These are phyloP conservation scores for Gleditsia sinensis DNA, from an alignment of 306 rosid species.

Conservation along the genomic window DNA sequence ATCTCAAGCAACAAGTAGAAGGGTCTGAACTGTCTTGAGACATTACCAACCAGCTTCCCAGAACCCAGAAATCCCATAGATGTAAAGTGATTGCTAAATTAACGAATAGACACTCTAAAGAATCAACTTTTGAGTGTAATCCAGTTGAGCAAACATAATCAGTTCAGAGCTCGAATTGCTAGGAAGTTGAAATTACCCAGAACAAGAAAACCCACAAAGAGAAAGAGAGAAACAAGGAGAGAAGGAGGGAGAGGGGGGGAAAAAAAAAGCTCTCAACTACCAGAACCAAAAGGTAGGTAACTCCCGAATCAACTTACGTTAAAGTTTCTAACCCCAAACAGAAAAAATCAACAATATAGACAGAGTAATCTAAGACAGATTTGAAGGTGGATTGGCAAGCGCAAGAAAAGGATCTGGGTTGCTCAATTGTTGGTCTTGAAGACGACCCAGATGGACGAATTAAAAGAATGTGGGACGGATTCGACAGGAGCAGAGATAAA, in stretches of 20 bases:
- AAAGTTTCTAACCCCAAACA: not conserved
- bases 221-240: too few relatives aligned
- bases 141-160: not conserved
- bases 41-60: slow-evolving; percentile 27
- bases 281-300: not conserved
- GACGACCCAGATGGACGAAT: not conserved
- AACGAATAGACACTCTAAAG: not conserved
- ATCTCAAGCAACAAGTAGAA: slow-evolving; percentile 28
- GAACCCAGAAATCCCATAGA: slow-evolving; percentile 24
- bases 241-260: too few relatives aligned
- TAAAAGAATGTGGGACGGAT: too few relatives aligned
- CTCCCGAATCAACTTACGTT: not conserved
- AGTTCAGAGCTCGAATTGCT: not conserved
- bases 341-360: not conserved
- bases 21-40: slow-evolving; percentile 39
- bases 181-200: not conserved
- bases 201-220: too few relatives aligned
- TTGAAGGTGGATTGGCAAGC: not conserved
- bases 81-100: not conserved
- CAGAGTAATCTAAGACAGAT: not conserved
- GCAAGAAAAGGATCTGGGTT: not conserved
- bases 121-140: not conserved
- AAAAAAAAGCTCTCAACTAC: too few relatives aligned
- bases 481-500: too few relatives aligned
- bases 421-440: not conserved